A percentile compares a stretch with the other conserved stretches of the same genome.
Evolutionary conservation across 1,284 basidiomycete genomes (phyloP).

Genomic region (Caloboletus inedulis): DNA sequence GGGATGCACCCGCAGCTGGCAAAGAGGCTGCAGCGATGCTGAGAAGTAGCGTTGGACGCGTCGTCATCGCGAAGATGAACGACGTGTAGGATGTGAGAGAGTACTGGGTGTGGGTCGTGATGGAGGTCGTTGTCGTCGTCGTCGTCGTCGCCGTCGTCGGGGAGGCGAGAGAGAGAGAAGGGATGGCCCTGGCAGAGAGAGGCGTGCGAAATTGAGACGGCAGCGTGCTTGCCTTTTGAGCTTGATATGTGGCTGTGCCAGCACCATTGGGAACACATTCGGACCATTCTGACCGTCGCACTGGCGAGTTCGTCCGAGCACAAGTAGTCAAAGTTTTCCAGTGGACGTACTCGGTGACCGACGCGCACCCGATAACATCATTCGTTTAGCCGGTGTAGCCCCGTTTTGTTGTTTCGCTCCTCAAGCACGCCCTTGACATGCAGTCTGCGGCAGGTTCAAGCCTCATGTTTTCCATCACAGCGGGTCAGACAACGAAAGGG

Average conservation of each 20-base stretch:
- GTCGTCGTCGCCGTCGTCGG: slow-evolving; percentile 22
- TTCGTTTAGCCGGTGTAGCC: background rate
- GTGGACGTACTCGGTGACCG: background rate
- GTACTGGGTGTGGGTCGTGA: slow-evolving; percentile 10
- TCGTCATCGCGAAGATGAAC: slow-evolving; percentile 19
- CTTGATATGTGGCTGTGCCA: slow-evolving; percentile 28
- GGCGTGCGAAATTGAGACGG: slow-evolving; percentile 29
- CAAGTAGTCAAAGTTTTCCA: background rate
- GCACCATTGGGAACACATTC: background rate
- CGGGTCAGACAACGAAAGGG: slow-evolving; percentile 23
- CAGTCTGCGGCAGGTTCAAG: slow-evolving; percentile 5
- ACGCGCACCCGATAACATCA: slow-evolving; percentile 14
- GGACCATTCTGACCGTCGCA: background rate
- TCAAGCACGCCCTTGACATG: slow-evolving; percentile 25
- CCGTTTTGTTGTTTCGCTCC: slow-evolving; percentile 2
- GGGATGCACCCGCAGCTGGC: slow-evolving; percentile 28
- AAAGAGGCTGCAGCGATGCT: slow-evolving; percentile 25
- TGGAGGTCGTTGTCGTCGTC: slow-evolving; percentile 16
- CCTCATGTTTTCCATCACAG: slow-evolving; percentile 22
- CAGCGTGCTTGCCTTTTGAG: slow-evolving; percentile 32
- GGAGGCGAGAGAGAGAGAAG: slow-evolving; percentile 16
- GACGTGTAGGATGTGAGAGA: background rate
- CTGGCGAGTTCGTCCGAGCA: background rate
- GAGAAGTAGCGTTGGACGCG: slow-evolving; percentile 26
- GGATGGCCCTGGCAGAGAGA: slow-evolving; percentile 24